Evolutionary conservation across 1,139 yeast species (phyloP).

Genomic region (Yamadazyma taylorii): DNA sequence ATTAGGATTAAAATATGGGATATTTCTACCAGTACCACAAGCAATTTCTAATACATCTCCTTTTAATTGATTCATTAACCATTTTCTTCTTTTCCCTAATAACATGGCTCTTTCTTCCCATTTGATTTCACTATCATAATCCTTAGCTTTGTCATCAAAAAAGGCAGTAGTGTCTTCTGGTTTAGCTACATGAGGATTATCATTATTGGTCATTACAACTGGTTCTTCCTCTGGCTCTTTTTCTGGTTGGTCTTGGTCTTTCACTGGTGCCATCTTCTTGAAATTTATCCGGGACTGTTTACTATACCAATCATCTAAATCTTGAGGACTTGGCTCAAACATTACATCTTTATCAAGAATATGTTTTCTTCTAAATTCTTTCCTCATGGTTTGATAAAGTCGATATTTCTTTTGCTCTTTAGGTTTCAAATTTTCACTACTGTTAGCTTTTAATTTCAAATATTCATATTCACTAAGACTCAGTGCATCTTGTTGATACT

Average conservation of each 20-base stretch:
- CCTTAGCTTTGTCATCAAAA: slow-evolving; percentile 75
- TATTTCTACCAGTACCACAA: slow-evolving; percentile 94
- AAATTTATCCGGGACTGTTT: slow-evolving; percentile 33
- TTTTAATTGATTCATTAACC: slow-evolving; percentile 73
- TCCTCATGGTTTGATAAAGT: slow-evolving; percentile 53
- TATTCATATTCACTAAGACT: slow-evolving; percentile 60
- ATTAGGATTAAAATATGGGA: slow-evolving; percentile 66
- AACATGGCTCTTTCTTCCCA: slow-evolving; percentile 84
- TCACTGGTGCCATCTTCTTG: slow-evolving; percentile 29
- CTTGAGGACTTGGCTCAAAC: slow-evolving; percentile 55
- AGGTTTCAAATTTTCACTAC: slow-evolving; percentile 51
- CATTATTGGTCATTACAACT: slow-evolving; percentile 23
- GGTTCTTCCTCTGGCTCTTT: slow-evolving; percentile 3
- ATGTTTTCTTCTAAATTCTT: slow-evolving; percentile 50
- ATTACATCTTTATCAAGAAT: slow-evolving; percentile 42
- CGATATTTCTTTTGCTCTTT: slow-evolving; percentile 55
- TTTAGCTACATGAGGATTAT: slow-evolving; percentile 51
- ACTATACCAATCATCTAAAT: slow-evolving; percentile 46
- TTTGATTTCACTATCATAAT: slow-evolving; percentile 79
- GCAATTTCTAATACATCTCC: slow-evolving; percentile 95
- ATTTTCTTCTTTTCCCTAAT: slow-evolving; percentile 79
- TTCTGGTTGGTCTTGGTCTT: slow-evolving; percentile 15
- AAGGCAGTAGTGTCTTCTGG: slow-evolving; percentile 82
- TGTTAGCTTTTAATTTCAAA: slow-evolving; percentile 56
- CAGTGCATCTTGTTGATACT: slow-evolving; percentile 39